Evolutionary conservation across 129 eudicot species (phyloP).

Genomic region (Kitagawia praeruptora): DNA sequence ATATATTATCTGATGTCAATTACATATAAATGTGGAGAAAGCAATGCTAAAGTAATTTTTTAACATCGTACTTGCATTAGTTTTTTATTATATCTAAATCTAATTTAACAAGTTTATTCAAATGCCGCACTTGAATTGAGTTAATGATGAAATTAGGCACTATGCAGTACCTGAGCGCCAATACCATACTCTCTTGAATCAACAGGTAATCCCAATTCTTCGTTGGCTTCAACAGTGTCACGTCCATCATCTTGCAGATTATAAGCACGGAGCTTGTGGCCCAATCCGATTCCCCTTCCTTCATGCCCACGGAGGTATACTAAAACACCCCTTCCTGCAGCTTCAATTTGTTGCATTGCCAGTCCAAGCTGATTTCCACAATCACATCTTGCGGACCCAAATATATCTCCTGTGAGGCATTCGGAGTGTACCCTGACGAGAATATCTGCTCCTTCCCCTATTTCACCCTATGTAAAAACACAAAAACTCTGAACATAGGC

Average conservation of each 20-base stretch:
- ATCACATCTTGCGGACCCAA: constrained; percentile 87
- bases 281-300: constrained; percentile 93
- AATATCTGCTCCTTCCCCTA: constrained; percentile 67
- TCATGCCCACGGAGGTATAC: constrained; percentile 93
- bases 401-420: constrained; percentile 95
- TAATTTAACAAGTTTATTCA: not conserved
- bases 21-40: not conserved
- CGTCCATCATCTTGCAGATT: constrained; percentile 91
- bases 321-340: constrained; percentile 72
- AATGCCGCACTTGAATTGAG: not conserved
- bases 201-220: constrained; percentile 83
- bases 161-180: constrained; percentile 66
- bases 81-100: not conserved
- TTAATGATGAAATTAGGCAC: not conserved
- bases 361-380: constrained; percentile 79
- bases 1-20: not conserved
- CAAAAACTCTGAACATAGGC: not conserved
- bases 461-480: constrained; percentile 58
- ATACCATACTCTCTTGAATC: constrained; percentile 85
- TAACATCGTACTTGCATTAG: not conserved
- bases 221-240: constrained; percentile 92
- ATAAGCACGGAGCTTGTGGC: constrained; percentile 93
- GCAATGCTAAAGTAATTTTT: not conserved
- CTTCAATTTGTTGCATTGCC: constrained; percentile 83
- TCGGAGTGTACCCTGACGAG: constrained; percentile 92